Percentiles rank a stretch among this genome's conserved stretches.
These are phyloP conservation scores for Fusarium brachygibbosum DNA, from an alignment of 2,329 filamentous ascomycete species.

Conservation along the genomic window DNA sequence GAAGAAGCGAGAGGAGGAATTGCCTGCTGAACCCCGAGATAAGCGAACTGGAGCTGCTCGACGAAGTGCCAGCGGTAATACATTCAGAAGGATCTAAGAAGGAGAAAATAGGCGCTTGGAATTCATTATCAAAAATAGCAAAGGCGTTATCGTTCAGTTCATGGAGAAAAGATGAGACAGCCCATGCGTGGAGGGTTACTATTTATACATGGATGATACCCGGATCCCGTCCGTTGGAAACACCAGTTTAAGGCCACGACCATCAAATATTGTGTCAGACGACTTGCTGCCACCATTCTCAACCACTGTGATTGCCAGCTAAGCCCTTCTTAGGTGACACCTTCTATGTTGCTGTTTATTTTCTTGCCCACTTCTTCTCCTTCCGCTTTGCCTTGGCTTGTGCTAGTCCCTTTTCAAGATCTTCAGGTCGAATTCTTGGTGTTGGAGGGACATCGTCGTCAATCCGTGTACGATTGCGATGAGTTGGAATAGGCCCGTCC, in stretches of 20 bases:
- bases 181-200: slow-evolving; percentile 45
- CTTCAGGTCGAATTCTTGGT: slow-evolving; percentile 65
- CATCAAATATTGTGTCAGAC: slow-evolving; percentile 6
- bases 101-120: slow-evolving; percentile 41
- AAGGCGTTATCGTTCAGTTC: slow-evolving; percentile 45
- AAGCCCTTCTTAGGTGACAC: background rate
- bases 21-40: slow-evolving; percentile 49
- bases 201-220: slow-evolving; percentile 51
- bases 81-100: slow-evolving; percentile 75
- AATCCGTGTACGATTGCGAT: slow-evolving; percentile 60
- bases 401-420: slow-evolving; percentile 70
- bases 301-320: slow-evolving; percentile 4
- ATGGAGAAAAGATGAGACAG: slow-evolving; percentile 45
- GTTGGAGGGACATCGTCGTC: slow-evolving; percentile 71
- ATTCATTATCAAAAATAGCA: slow-evolving; percentile 44
- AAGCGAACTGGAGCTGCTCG: slow-evolving; percentile 60
- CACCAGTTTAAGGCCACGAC: slow-evolving; percentile 27
- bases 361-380: slow-evolving; percentile 47
- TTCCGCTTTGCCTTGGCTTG: slow-evolving; percentile 56
- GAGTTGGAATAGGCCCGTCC: slow-evolving; percentile 50
- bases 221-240: slow-evolving; percentile 49
- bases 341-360: slow-evolving; percentile 10
- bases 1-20: slow-evolving; percentile 53
- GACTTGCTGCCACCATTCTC: slow-evolving; percentile 2
- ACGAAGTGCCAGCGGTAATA: slow-evolving; percentile 81